Conservation (phyloP, 352 stramenopile species). For the Pythium biforme region DNA sequence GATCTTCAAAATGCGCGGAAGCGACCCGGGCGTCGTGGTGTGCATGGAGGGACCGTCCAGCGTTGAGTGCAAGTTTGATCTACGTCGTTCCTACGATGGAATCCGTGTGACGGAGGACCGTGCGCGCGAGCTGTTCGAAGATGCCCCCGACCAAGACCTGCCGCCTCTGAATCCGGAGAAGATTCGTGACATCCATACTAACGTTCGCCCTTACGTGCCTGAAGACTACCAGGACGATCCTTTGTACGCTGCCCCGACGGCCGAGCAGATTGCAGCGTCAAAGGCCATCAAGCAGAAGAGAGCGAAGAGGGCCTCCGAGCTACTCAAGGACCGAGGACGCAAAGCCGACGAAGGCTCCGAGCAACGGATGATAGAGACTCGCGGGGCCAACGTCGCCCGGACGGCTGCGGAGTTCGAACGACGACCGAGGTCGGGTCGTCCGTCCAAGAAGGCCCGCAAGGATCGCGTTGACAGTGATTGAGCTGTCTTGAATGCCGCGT, state of each 20-base stretch:
- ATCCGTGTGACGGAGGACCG: not conserved
- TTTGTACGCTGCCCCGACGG: conserved; percentile 12
- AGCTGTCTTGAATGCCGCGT: too few species aligned
- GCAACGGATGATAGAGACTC: too few species aligned
- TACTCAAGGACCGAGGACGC: not conserved
- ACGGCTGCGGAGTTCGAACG: too few species aligned
- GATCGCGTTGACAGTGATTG: too few species aligned
- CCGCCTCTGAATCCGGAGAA: conserved; percentile 7
- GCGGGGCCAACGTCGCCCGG: too few species aligned
- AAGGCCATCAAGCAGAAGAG: conserved; percentile 2
- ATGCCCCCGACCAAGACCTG: not conserved
- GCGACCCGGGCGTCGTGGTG: not conserved
- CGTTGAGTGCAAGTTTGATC: not conserved
- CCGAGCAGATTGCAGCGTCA: conserved; percentile 4
- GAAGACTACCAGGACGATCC: conserved; percentile 11
- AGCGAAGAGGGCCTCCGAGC: not conserved
- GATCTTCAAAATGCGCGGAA: not conserved
- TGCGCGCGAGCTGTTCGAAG: not conserved
- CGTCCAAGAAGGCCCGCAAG: too few species aligned
- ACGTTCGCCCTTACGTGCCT: conserved; percentile 19
- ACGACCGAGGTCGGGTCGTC: too few species aligned
- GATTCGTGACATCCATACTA: conserved; percentile 17
- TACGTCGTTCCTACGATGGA: not conserved
- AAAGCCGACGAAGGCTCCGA: too few species aligned
- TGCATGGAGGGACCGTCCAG: not conserved